Evolutionary conservation across 2,329 filamentous ascomycete species (phyloP).

Genomic region (Fusarium sp.): DNA sequence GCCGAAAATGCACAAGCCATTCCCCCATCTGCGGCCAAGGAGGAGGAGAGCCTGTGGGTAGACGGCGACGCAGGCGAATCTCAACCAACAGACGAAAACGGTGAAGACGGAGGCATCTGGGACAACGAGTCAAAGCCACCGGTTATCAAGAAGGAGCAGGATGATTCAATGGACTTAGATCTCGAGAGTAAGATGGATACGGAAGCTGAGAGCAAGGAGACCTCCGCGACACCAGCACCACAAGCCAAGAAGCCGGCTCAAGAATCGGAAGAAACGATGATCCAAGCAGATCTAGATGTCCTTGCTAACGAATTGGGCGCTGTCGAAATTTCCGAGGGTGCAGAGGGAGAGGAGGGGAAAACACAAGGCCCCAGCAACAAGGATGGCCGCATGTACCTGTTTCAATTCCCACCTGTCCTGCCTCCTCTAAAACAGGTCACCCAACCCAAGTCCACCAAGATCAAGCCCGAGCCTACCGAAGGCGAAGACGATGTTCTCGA

Average conservation of each 20-base stretch:
- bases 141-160: constrained; percentile 59
- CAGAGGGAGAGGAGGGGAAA: constrained; percentile 37
- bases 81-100: constrained; percentile 45
- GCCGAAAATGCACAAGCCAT: constrained; percentile 57
- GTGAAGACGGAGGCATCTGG: constrained; percentile 58
- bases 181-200: constrained; percentile 40
- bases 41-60: constrained; percentile 61
- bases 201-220: constrained; percentile 40
- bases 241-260: constrained; percentile 48
- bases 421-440: constrained; percentile 61
- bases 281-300: constrained; percentile 55
- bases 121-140: constrained; percentile 52
- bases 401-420: constrained; percentile 72
- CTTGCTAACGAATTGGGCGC: constrained; percentile 58
- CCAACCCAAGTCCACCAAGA: constrained; percentile 44
- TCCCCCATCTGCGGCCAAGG: constrained; percentile 44
- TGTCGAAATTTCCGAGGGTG: constrained; percentile 45
- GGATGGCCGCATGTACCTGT: constrained; percentile 70
- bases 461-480: constrained; percentile 58
- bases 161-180: constrained; percentile 57
- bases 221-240: constrained; percentile 36
- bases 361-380: constrained; percentile 51
- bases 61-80: constrained; percentile 50
- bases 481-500: constrained; percentile 54
- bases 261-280: constrained; percentile 55